Percentiles rank a stretch among this genome's conserved stretches.
These are phyloP conservation scores for Gaertneriomyces semiglobifer DNA, from an alignment of 192 early-diverging fungal species.

Conservation along the genomic window DNA sequence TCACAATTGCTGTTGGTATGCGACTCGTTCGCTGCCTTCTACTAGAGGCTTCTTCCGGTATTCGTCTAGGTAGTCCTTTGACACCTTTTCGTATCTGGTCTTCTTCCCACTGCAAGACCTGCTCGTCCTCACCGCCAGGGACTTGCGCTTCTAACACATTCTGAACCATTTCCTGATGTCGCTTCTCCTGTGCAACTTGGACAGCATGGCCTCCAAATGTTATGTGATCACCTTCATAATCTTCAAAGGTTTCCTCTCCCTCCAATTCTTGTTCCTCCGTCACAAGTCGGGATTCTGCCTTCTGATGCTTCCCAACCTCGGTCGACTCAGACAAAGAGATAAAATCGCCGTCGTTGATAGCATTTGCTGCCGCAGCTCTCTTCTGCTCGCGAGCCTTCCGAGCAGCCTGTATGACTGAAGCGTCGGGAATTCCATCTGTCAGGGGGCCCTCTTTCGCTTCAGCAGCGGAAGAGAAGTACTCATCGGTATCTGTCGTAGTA, in stretches of 20 bases:
- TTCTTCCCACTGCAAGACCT: slow-evolving; percentile 34
- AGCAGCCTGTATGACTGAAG: slow-evolving; percentile 30
- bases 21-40: background rate
- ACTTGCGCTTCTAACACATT: slow-evolving; percentile 29
- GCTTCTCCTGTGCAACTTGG: slow-evolving; percentile 23
- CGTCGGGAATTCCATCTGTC: slow-evolving; percentile 28
- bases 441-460: background rate
- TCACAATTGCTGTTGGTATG: slow-evolving; percentile 15
- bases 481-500: slow-evolving; percentile 1
- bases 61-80: background rate
- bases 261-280: slow-evolving; percentile 38
- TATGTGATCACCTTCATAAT: slow-evolving; percentile 38
- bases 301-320: slow-evolving; percentile 8
- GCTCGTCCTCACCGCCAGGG: slow-evolving; percentile 30
- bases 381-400: slow-evolving; percentile 33
- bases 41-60: no score
- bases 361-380: slow-evolving; percentile 25
- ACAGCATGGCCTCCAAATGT: slow-evolving; percentile 36
- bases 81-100: slow-evolving; percentile 32
- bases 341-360: slow-evolving; percentile 12
- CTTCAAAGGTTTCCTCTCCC: slow-evolving; percentile 42
- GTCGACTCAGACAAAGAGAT: slow-evolving; percentile 18
- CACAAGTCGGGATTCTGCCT: slow-evolving; percentile 31
- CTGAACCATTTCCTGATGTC: slow-evolving; percentile 27
- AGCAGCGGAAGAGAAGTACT: slow-evolving; percentile 18